Conservation (phyloP, 2,329 filamentous ascomycete species). For the Ramichloridium luteum region DNA sequence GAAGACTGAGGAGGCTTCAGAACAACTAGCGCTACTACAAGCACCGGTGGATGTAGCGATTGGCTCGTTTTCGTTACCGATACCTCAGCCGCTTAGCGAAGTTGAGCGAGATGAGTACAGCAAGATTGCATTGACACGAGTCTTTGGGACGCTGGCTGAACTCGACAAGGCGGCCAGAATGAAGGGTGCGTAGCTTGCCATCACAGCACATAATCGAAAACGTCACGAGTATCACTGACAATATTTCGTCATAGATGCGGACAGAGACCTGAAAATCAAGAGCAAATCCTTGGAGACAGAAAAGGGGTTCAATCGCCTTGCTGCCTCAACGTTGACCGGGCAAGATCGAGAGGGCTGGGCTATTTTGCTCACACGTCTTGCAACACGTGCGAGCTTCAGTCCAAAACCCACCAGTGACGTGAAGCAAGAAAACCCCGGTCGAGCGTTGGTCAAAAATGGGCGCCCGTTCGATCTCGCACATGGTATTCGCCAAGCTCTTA, state of each 20-base stretch:
- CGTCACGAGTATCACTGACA: too few species aligned
- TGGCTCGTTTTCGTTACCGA: constrained; percentile 65
- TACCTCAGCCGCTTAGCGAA: constrained; percentile 59
- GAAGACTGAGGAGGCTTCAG: constrained; percentile 65
- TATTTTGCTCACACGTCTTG: constrained; percentile 72
- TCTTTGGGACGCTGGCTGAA: constrained; percentile 65
- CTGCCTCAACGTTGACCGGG: constrained; percentile 53
- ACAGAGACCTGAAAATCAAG: constrained; percentile 38
- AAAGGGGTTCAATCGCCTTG: constrained; percentile 65
- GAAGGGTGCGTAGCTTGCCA: constrained; percentile 49
- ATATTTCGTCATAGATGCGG: too few species aligned
- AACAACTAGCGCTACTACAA: constrained; percentile 46
- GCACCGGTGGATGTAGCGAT: constrained; percentile 40
- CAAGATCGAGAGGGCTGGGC: constrained; percentile 86
- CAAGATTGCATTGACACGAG: constrained; percentile 59
- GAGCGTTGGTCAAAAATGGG: constrained; percentile 10
- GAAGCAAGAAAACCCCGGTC: constrained; percentile 24
- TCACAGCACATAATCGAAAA: too few species aligned
- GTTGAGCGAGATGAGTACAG: constrained; percentile 63
- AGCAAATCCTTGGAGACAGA: constrained; percentile 24
- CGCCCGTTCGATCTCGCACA: constrained; percentile 43
- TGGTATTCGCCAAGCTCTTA: constrained; percentile 67
- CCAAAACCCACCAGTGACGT: constrained; percentile 29
- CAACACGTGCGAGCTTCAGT: constrained; percentile 57
- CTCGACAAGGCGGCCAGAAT: constrained; percentile 51